Evolutionary conservation across 352 stramenopile species (phyloP).

Genomic region (Phytopythium aichiense): DNA sequence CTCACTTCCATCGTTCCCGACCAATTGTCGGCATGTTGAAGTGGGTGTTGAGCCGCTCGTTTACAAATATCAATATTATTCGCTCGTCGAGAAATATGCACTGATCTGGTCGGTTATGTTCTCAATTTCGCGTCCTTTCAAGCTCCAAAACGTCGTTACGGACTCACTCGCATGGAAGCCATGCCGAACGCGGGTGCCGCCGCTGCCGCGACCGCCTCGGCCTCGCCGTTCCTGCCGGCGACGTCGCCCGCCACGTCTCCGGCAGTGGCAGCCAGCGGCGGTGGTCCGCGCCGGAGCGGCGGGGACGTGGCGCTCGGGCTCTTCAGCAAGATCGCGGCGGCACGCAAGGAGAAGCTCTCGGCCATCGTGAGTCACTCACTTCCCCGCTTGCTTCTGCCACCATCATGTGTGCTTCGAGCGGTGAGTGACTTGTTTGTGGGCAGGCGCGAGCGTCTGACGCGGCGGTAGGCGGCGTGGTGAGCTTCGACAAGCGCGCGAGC

Average conservation of each 20-base stretch:
- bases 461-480: not conserved
- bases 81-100: not conserved
- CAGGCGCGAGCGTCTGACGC: not conserved
- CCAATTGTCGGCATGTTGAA: not conserved
- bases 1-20: not conserved
- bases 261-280: not conserved
- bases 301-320: conserved; percentile 55
- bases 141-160: not conserved
- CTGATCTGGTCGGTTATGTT: not conserved
- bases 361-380: conserved; percentile 25
- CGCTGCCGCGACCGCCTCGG: not conserved
- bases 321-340: conserved; percentile 74
- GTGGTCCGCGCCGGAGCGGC: conserved; percentile 5
- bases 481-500: not conserved
- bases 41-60: not conserved
- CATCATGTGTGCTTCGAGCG: not conserved
- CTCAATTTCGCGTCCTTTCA: not conserved
- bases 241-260: not conserved
- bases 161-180: not conserved
- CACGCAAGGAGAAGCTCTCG: conserved; percentile 63
- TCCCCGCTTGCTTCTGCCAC: too few species aligned
- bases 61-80: not conserved
- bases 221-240: not conserved
- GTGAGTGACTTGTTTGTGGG: not conserved
- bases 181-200: conserved; percentile 3